Conservation (phyloP, 1,284 basidiomycete genomes). For the Ganoderma resinaceum region DNA sequence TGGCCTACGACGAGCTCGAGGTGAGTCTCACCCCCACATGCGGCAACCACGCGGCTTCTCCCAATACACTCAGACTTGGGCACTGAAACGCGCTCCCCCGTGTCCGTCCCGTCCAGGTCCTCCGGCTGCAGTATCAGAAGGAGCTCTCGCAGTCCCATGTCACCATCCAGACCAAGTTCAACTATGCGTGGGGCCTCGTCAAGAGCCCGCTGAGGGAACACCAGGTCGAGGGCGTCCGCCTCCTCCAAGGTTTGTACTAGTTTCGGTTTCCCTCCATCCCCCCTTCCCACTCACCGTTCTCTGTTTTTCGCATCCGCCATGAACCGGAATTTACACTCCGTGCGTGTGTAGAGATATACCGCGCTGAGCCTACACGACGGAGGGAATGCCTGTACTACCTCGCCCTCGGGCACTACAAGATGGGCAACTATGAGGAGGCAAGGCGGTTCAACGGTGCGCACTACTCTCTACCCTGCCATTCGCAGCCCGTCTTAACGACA, state of each 20-base stretch:
- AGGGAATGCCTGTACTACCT: slow-evolving; percentile 98
- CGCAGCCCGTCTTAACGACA: background rate
- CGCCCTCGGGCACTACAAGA: slow-evolving; percentile 96
- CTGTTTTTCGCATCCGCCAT: background rate
- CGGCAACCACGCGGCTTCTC: slow-evolving; percentile 11
- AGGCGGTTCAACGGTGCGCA: slow-evolving; percentile 91
- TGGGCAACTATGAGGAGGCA: slow-evolving; percentile 95
- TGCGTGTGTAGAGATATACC: slow-evolving; percentile 81
- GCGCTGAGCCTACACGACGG: slow-evolving; percentile 85
- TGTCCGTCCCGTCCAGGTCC: slow-evolving; percentile 59
- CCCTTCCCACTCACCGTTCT: background rate
- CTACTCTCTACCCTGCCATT: slow-evolving; percentile 7
- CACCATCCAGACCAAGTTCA: slow-evolving; percentile 97
- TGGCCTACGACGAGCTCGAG: slow-evolving; percentile 90
- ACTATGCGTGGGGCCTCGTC: slow-evolving; percentile 96
- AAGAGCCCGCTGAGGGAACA: slow-evolving; percentile 86
- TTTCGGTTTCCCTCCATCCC: background rate
- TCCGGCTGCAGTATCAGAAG: slow-evolving; percentile 88
- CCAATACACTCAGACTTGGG: background rate
- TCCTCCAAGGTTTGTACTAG: slow-evolving; percentile 82
- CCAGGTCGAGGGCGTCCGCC: slow-evolving; percentile 89
- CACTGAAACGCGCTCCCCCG: slow-evolving; percentile 4
- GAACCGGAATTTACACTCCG: background rate
- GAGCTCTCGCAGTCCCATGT: slow-evolving; percentile 87
- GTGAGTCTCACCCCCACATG: slow-evolving; percentile 47